Conservation (phyloP, 495 filamentous ascomycete genomes). For the Aspergillus panamensis region DNA sequence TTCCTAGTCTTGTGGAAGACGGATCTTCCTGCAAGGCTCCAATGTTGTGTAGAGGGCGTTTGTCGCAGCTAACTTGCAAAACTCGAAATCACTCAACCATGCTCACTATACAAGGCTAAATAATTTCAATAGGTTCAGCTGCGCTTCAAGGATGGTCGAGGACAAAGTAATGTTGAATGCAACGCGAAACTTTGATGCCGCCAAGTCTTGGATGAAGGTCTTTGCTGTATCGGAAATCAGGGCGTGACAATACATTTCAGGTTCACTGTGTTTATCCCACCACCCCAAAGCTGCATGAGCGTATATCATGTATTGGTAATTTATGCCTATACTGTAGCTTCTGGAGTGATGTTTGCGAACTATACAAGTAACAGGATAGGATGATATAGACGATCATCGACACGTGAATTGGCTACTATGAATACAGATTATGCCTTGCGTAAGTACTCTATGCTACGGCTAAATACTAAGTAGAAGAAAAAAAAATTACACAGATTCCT, state of each 20-base stretch:
- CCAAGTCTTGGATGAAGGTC: neutral
- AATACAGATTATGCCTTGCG: neutral
- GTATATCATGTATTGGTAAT: slow-evolving; percentile 9
- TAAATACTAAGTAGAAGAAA: neutral
- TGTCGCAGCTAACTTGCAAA: neutral
- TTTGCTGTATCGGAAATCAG: slow-evolving; percentile 10
- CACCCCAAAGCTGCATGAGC: neutral
- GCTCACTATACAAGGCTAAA: neutral
- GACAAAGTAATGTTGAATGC: neutral
- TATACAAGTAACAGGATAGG: neutral
- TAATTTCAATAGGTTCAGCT: neutral
- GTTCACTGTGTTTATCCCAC: no score
- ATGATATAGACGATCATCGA: neutral
- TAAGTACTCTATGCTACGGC: neutral
- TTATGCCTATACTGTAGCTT: neutral
- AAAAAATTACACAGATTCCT: slow-evolving; percentile 9
- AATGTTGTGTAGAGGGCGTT: neutral
- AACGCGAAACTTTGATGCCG: neutral
- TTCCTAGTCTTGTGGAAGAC: neutral
- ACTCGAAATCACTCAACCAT: neutral
- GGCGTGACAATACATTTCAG: slow-evolving; percentile 20
- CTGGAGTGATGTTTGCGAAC: neutral
- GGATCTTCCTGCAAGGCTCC: neutral
- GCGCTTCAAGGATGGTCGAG: neutral
- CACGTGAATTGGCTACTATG: no score